These are phyloP conservation scores for Phalaenopsis hybrid DNA, from an alignment of 116 monocot species.

Conservation along the genomic window DNA sequence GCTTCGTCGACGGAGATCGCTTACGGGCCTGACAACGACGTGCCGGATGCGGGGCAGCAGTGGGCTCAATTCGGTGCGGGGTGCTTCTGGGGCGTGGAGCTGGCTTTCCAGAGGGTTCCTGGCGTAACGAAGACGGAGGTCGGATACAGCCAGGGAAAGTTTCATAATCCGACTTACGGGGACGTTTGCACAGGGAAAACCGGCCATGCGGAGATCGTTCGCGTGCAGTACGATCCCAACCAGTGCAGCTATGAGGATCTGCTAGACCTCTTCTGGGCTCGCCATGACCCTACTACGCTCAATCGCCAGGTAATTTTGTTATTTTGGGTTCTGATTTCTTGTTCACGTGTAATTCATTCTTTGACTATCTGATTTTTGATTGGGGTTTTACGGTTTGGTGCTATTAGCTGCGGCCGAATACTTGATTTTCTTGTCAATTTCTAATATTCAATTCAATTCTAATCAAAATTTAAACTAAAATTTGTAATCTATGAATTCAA, in stretches of 20 bases:
- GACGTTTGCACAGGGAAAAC: constrained; percentile 67
- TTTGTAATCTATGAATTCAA: too few relatives aligned
- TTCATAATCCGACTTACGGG: constrained; percentile 66
- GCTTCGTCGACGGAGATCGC: constrained; percentile 28
- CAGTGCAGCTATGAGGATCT: constrained; percentile 57
- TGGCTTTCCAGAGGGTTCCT: constrained; percentile 69
- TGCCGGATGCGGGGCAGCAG: constrained; percentile 35
- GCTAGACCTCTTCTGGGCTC: constrained; percentile 62
- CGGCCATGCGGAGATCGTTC: constrained; percentile 63
- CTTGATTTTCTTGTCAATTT: neutral
- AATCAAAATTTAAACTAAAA: too few relatives aligned
- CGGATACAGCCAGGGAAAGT: constrained; percentile 69
- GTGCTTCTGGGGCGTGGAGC: constrained; percentile 92
- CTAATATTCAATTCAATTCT: too few relatives aligned
- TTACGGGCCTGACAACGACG: constrained; percentile 54
- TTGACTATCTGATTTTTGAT: neutral
- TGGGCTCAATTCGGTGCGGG: constrained; percentile 78
- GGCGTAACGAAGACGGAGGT: constrained; percentile 74
- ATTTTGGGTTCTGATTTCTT: neutral
- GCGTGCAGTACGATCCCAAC: constrained; percentile 64
- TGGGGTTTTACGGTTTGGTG: neutral
- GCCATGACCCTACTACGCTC: constrained; percentile 68
- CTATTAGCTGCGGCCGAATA: neutral
- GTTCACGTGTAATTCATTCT: neutral
- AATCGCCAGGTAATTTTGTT: constrained; percentile 68